These are phyloP conservation scores for Vachellia pachyceras DNA, from an alignment of 306 rosid species.

Conservation along the genomic window DNA sequence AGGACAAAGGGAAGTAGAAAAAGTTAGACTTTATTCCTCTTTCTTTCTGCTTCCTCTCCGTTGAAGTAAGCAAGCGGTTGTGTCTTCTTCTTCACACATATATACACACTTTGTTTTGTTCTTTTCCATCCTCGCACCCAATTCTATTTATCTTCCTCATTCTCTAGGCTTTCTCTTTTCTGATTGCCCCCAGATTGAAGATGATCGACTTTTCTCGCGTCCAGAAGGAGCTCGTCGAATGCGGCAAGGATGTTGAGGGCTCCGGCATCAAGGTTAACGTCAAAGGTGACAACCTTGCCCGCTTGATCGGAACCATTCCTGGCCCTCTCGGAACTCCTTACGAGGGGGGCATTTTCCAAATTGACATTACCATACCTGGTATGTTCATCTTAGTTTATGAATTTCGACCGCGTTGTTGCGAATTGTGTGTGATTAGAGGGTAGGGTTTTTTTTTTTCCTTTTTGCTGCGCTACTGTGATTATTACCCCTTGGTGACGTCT, in stretches of 20 bases:
- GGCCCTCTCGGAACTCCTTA: conserved; percentile 90
- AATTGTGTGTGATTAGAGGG: not conserved
- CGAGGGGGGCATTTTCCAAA: conserved; percentile 89
- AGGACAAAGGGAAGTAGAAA: not conserved
- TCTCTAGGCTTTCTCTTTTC: conserved; percentile 42
- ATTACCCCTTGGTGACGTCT: not conserved
- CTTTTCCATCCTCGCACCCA: not conserved
- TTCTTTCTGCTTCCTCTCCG: not conserved
- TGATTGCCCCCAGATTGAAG: conserved; percentile 36
- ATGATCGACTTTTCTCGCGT: conserved; percentile 95
- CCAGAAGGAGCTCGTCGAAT: conserved; percentile 96
- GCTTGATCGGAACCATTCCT: conserved; percentile 79
- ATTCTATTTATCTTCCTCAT: not conserved
- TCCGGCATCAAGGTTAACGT: conserved; percentile 86
- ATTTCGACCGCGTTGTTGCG: not conserved
- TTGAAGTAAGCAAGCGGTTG: conserved; percentile 19
- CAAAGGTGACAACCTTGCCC: conserved; percentile 65
- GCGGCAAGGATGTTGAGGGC: conserved; percentile 75
- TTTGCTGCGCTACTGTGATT: not conserved
- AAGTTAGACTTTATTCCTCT: not conserved
- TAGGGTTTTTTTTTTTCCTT: conserved; percentile 28
- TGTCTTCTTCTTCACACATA: not conserved
- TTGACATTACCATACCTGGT: conserved; percentile 94
- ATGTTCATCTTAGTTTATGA: not conserved
- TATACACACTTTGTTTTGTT: not conserved